Evolutionary conservation across 192 early-diverging fungal genomes (phyloP).

Genomic region (Gonapodya sp.): DNA sequence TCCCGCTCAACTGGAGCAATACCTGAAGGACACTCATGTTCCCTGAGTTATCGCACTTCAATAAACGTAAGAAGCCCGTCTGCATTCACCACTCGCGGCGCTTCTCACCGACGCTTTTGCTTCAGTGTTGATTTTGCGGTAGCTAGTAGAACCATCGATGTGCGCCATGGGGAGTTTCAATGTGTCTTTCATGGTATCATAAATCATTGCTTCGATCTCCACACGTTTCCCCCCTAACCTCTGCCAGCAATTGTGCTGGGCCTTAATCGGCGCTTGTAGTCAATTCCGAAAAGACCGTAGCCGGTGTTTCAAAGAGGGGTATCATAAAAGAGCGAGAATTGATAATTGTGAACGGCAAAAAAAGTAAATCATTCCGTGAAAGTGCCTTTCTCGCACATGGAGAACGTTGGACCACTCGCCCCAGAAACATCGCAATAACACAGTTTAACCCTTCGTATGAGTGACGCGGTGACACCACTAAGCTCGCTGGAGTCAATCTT

Average conservation of each 20-base stretch:
- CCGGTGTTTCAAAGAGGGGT: background rate
- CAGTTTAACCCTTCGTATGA: background rate
- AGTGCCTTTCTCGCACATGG: background rate
- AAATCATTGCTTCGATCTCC: background rate
- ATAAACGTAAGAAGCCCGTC: background rate
- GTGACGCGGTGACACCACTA: background rate
- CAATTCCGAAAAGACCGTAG: background rate
- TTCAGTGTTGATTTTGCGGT: background rate
- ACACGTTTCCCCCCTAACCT: background rate
- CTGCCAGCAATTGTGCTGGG: background rate
- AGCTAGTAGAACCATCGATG: background rate
- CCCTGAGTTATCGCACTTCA: background rate
- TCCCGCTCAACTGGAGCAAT: background rate
- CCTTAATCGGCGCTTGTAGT: background rate
- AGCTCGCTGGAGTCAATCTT: background rate
- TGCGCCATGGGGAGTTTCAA: background rate
- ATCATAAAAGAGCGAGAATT: background rate
- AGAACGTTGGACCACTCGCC: background rate
- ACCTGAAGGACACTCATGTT: slow-evolving; percentile 4
- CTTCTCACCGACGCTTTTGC: background rate
- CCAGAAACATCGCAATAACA: slow-evolving; percentile 2
- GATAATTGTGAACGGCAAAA: background rate
- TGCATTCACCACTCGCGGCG: background rate
- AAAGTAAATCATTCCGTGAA: background rate
- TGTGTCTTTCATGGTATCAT: background rate